phyloP scores from a whole-genome alignment of 2,329 filamentous ascomycete species.

The Clonostachys byssicola region DNA sequence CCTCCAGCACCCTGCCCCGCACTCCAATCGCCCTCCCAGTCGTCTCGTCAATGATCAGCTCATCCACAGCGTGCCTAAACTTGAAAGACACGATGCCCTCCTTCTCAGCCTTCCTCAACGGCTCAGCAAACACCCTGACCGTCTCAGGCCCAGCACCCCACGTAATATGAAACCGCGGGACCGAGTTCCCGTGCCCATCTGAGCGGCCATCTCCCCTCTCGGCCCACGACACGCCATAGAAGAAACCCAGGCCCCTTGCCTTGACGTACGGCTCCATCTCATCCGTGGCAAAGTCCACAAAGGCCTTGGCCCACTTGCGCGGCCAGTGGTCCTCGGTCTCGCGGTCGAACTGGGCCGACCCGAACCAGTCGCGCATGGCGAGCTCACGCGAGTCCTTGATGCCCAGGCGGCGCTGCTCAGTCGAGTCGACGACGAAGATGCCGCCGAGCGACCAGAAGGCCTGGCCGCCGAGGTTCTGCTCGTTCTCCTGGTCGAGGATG shows the following conservation, averaged over 20 bases:
- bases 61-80: constrained; percentile 53
- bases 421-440: constrained; percentile 54
- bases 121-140: constrained; percentile 52
- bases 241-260: constrained; percentile 44
- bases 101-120: constrained; percentile 47
- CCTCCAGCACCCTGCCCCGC: constrained; percentile 45
- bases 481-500: constrained; percentile 55
- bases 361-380: constrained; percentile 55
- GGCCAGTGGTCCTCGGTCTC: constrained; percentile 53
- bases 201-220: constrained; percentile 53
- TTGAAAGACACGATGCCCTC: constrained; percentile 50
- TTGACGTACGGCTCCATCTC: constrained; percentile 56
- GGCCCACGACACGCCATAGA: constrained; percentile 55
- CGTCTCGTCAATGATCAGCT: constrained; percentile 43
- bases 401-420: constrained; percentile 51
- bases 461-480: constrained; percentile 53
- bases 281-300: constrained; percentile 57
- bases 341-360: constrained; percentile 54
- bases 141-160: constrained; percentile 61
- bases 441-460: constrained; percentile 63
- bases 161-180: constrained; percentile 58
- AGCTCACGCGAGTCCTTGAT: constrained; percentile 54
- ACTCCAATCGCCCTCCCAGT: constrained; percentile 47
- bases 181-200: constrained; percentile 57
- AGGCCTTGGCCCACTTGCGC: constrained; percentile 57